A percentile compares a stretch with the other conserved stretches of the same genome.
Evolutionary conservation across 768 basidiomycete genomes (phyloP).

Genomic region (Pulveroboletus sp.): DNA sequence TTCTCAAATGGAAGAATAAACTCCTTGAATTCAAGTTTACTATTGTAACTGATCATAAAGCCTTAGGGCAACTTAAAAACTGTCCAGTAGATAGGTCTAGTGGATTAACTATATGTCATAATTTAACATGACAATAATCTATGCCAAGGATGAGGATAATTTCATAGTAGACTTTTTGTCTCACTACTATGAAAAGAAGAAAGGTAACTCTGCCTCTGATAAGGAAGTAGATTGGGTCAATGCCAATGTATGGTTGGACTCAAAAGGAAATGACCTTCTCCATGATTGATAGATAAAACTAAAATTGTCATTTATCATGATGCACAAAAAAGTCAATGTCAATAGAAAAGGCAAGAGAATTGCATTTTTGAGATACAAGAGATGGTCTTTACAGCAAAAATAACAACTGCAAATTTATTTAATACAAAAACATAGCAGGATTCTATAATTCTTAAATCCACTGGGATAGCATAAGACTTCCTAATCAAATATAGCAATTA

Average conservation of each 20-base stretch:
- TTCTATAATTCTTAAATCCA: too few species aligned
- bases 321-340: neutral
- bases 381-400: neutral
- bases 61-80: neutral
- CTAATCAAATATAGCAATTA: too few species aligned
- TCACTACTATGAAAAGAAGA: neutral
- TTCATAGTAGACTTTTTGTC: neutral
- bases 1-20: neutral
- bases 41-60: neutral
- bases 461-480: too few species aligned
- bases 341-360: neutral
- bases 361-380: neutral
- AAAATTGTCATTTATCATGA: neutral
- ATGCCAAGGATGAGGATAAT: neutral
- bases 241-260: too few species aligned
- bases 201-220: neutral
- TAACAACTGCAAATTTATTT: too few species aligned
- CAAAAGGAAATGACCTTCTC: too few species aligned
- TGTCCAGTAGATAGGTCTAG: neutral
- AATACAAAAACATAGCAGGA: too few species aligned
- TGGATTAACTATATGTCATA: neutral
- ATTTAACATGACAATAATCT: neutral
- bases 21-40: neutral
- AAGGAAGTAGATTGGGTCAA: too few species aligned
- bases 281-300: too few species aligned